Evolutionary conservation across 345 rosid species (phyloP).

Genomic region (Salix suchowensis): DNA sequence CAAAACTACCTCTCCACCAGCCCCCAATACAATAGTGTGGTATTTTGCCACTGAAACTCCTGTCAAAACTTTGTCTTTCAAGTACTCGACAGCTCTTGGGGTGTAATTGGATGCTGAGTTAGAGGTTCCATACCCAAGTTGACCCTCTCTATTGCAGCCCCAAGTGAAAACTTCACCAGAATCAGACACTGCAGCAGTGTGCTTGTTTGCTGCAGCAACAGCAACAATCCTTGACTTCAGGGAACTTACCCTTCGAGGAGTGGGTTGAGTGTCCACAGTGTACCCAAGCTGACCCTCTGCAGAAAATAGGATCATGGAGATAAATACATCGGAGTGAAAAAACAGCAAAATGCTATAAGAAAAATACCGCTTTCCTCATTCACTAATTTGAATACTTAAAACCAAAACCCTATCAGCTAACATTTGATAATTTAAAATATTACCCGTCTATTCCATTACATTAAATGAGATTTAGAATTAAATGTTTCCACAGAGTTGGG

Average conservation of each 20-base stretch:
- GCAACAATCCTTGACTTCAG: conserved; percentile 66
- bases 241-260: conserved; percentile 88
- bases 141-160: conserved; percentile 98
- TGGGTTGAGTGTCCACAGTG: conserved; percentile 92
- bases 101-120: conserved; percentile 95
- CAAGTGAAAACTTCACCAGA: conserved; percentile 94
- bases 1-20: conserved; percentile 79
- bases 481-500: neutral
- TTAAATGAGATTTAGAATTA: neutral
- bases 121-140: conserved; percentile 98
- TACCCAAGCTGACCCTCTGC: conserved; percentile 99
- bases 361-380: neutral
- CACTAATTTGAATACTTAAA: conserved; percentile 8
- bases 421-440: neutral
- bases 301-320: conserved; percentile 22
- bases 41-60: conserved; percentile 77
- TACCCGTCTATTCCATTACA: neutral
- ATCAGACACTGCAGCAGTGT: conserved; percentile 85
- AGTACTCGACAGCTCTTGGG: conserved; percentile 86
- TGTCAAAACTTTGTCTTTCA: conserved; percentile 69
- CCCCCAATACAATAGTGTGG: conserved; percentile 76
- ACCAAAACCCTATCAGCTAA: neutral
- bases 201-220: conserved; percentile 97
- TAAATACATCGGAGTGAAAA: conserved; percentile 11
- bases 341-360: neutral